A percentile compares a stretch with the other conserved stretches of the same genome.
Evolutionary conservation across 331 rosid genomes (phyloP).

Genomic region (Pyrus hybrid): DNA sequence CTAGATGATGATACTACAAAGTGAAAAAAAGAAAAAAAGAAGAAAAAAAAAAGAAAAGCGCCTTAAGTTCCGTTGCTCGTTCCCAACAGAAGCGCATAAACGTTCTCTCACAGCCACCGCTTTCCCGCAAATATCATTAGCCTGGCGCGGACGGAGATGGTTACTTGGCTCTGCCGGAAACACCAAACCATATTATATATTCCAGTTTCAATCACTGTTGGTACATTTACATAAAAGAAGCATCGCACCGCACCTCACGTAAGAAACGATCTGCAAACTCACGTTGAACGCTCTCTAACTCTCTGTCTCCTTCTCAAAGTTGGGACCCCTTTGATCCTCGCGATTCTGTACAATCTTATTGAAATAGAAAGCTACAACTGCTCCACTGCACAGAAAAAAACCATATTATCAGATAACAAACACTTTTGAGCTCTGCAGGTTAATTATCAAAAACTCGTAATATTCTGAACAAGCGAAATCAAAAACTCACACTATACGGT

Average conservation of each 20-base stretch:
- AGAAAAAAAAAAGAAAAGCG: not conserved
- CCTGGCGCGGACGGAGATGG: not conserved
- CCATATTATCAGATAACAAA: not conserved
- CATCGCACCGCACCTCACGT: not conserved
- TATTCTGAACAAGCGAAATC: not conserved
- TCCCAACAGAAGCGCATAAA: not conserved
- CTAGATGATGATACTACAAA: not conserved
- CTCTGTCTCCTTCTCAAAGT: constrained; percentile 38
- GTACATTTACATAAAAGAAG: not conserved
- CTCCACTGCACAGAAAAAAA: constrained; percentile 53
- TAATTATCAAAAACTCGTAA: not conserved
- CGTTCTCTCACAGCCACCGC: not conserved
- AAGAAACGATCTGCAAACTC: not conserved
- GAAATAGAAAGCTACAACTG: constrained; percentile 55
- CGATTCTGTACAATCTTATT: constrained; percentile 42
- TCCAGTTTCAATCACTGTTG: not conserved
- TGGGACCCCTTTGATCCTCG: constrained; percentile 30
- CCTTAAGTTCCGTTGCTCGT: not conserved
- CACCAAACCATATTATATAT: not conserved
- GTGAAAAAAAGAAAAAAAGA: not conserved
- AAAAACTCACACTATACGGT: too few relatives aligned
- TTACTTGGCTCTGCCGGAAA: not conserved
- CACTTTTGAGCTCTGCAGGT: not conserved
- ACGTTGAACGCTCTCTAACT: constrained; percentile 35
- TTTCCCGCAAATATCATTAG: not conserved